phyloP scores from a whole-genome alignment of 306 rosid species.

The Boehmeria nivea region DNA sequence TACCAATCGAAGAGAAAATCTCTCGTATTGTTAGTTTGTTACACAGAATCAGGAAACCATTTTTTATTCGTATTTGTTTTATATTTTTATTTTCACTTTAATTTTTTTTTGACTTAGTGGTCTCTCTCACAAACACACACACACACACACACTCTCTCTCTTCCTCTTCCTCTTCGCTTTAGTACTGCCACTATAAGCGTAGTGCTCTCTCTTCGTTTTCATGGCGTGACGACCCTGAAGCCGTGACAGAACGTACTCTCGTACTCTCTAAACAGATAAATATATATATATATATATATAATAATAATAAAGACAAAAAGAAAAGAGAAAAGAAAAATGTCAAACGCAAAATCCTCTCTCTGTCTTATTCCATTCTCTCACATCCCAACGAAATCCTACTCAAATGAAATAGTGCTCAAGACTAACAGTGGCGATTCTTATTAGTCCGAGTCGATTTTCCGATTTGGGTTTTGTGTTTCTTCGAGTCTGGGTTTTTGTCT shows the following conservation, averaged over 20 bases:
- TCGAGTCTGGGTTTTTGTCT: no score
- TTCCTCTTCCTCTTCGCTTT: slow-evolving; percentile 12
- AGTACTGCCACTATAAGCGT: slow-evolving; percentile 6
- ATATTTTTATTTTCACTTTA: neutral
- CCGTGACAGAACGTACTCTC: slow-evolving; percentile 26
- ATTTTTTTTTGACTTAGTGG: neutral
- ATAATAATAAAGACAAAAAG: slow-evolving; percentile 1
- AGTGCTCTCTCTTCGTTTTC: slow-evolving; percentile 24
- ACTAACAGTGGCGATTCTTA: neutral
- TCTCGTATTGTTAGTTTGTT: no score
- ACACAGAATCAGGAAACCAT: no score
- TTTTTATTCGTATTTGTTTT: no score
- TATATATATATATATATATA: no score
- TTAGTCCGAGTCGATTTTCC: neutral
- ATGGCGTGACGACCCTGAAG: slow-evolving; percentile 34
- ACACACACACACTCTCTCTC: no score
- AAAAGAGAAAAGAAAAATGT: neutral
- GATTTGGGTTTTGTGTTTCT: neutral
- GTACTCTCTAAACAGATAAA: neutral
- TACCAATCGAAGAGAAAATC: no score
- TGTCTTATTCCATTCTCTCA: slow-evolving; percentile 5
- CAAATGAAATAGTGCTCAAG: neutral
- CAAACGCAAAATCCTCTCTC: slow-evolving; percentile 12
- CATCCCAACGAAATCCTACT: slow-evolving; percentile 10
- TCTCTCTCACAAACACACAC: no score